Evolutionary conservation across 148 eudicot genomes (phyloP), one percentile per base, ranked within the genome.

Genomic region (Silene uniflora): DNA sequence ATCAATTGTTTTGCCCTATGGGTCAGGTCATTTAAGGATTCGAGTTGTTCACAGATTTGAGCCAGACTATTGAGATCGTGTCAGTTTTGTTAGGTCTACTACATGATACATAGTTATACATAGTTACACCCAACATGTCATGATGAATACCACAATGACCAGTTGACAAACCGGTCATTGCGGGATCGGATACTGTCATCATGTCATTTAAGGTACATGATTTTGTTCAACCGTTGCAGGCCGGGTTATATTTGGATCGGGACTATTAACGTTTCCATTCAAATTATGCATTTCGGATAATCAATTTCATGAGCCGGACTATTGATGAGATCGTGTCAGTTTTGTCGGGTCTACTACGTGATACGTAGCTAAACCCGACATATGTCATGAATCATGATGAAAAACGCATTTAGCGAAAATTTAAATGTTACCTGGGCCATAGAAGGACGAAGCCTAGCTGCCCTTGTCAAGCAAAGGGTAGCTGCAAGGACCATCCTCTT

Each of bases 401-500:
- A 52, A 52, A 52, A 3, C 17, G 56, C 5, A 3, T 14, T 13
- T 11, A 67, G 7, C 54, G 24, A 16, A 23, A 39, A 67, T 35
- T 18, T 2, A 67, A 35, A n/a, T 29, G 58, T 13, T 59, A 94
- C 98, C 96, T 90, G 90, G 82, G 65, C 84, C 91, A 92, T 92
- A 54, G 80, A 82, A 62, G 99, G 99, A 65, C 98, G 97, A 73
- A 89, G 91, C 32, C 97, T 75, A 68, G 98, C 88, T 16, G 97
- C 78, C 75, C 90, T 90, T 55, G 89, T 88, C 58, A 96, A 88
- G 81, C 99, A 96, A 44, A 92, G 85, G 24, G 86, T 83, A 64
- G 94, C 98, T 73, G 99, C 98, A 71, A 85, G 86, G 72, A 81
- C 87, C 91, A 92, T 83, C 82, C 93, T 87, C 67, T 88, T 88